Base-by-base conservation (phyloP, 2,329 filamentous ascomycete species). In the Karstenula rhodostoma region DNA sequence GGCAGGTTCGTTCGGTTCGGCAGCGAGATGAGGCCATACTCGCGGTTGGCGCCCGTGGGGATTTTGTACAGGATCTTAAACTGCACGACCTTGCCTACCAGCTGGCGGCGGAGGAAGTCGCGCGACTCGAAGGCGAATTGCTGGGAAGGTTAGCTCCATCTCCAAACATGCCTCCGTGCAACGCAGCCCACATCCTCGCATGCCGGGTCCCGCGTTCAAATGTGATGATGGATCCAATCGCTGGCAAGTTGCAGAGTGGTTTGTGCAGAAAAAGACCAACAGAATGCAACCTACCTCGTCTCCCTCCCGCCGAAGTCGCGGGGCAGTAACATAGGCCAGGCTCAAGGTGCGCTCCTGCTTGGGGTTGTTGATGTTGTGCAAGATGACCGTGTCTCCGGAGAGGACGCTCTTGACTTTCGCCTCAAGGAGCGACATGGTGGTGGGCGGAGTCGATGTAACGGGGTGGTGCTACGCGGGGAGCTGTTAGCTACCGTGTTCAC, bases 71-170 rank as follows among this genome's bases (percentile, higher is more conserved):
- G 85, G 46, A 96, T 85, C 61, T 88, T 88, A 83, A 94, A 97
- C 70, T 94, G 89, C 64, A 99, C 85, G 29, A 89, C 86, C 79
- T 97, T 97, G 75, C 94, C 94, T 58, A 98, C 90, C 43, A 90
- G 85, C 54, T 94, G 84, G 67, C 90, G 89, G 73, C 95, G 91
- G 63, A 99, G 86, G 77, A 91, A 95, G 80, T 99, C 95, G 75
- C 95, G 92, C 61, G 95, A 97, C 80, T 95, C 90, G 80, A 97
- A 99, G 60, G 92, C 93, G 75, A 91, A 96, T 40, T 90, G 89
- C 86, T 79, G 43, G 32, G 22, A 46, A 23, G 10, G 46, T 57
- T 27, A 58, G 54, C 58, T 49, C 17, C 19, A 29, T 27, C 32
- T 42, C 23, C 3, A 40, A 35, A 33, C 7, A 19, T 12, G 25